Base-by-base conservation (phyloP, 148 eudicot species). In the Hydrangea macrophylla region DNA sequence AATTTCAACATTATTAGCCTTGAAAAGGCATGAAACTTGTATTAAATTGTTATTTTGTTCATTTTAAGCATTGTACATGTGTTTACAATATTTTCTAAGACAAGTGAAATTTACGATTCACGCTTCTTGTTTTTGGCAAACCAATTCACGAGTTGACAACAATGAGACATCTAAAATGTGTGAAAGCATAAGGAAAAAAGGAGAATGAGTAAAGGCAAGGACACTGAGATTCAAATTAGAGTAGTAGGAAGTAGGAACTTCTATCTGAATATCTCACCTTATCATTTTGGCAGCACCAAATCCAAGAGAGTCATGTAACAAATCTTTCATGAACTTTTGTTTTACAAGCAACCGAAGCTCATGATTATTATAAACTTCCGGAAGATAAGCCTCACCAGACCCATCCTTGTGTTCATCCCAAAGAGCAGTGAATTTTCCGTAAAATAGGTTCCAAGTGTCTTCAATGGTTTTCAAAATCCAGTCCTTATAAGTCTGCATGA, bases 201-300 rank as follows among this genome's bases (percentile, higher is more conserved):
- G n/a, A n/a, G n/a, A n/a, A n/a, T n/a, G n/a, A n/a, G n/a, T n/a
- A n/a, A n/a, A n/a, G n/a, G n/a, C n/a, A n/a, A 11, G 23, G 65
- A 32, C 22, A n/a, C 1, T 6, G 15, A 58, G 12, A 58, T 24
- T 58, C 30, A 35, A 25, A 28, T 23, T n/a, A 32, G 54, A n/a
- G n/a, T n/a, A n/a, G n/a, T n/a, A n/a, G 33, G 8, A 23, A 26
- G 17, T 22, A 8, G 9, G 6, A 9, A 67, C 22, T 31, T n/a
- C n/a, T n/a, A n/a, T n/a, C n/a, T n/a, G 23, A 24, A 23, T 20
- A 23, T 6, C 69, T 76, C 40, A 82, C 95, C 90, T 86, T 58
- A 80, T 86, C 95, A 89, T 89, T 72, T 89, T 89, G 61, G 95
- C 90, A 68, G 95, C 74, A 58, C 87, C 90, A 67, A 89, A 89